These are phyloP conservation scores for Diaporthe batatas DNA, from an alignment of 2,329 filamentous ascomycete genomes.

Conservation along the genomic window DNA sequence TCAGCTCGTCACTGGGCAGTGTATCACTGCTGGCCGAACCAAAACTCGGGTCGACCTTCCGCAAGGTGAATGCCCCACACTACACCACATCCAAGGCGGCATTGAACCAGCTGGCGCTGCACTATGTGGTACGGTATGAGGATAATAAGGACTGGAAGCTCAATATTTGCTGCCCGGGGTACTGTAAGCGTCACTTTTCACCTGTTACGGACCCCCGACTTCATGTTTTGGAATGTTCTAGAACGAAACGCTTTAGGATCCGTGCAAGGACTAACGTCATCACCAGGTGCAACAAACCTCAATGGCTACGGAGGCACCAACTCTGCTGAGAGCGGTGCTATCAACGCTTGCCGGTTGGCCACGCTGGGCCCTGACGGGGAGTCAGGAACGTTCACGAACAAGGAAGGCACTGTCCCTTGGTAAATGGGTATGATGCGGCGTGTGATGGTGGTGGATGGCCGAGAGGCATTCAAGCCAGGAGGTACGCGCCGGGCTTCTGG, in stretches of 20 bases:
- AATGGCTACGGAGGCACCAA: conserved; percentile 42
- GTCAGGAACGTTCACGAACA: conserved; percentile 45
- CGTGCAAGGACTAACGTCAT: too few relatives aligned
- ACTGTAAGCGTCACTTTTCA: conserved; percentile 30
- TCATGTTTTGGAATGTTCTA: too few relatives aligned
- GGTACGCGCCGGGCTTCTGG: background rate
- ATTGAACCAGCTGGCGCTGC: conserved; percentile 46
- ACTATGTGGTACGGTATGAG: conserved; percentile 44
- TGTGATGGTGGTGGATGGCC: background rate
- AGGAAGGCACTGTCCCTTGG: conserved; percentile 43
- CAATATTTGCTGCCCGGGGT: conserved; percentile 47
- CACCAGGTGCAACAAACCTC: conserved; percentile 44
- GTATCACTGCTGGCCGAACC: conserved; percentile 40
- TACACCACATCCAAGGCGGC: conserved; percentile 49
- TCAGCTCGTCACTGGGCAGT: conserved; percentile 45
- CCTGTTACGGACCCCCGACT: too few relatives aligned
- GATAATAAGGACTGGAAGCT: conserved; percentile 48
- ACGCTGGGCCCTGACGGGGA: conserved; percentile 45
- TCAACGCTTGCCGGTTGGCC: conserved; percentile 46
- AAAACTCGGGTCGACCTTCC: background rate
- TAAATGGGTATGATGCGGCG: conserved; percentile 20
- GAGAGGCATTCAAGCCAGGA: background rate
- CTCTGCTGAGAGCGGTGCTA: conserved; percentile 44
- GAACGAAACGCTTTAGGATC: too few relatives aligned
- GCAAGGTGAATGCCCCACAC: conserved; percentile 31